Conservation (phyloP, 352 stramenopile species). For the Phytopythium ostracodes region DNA sequence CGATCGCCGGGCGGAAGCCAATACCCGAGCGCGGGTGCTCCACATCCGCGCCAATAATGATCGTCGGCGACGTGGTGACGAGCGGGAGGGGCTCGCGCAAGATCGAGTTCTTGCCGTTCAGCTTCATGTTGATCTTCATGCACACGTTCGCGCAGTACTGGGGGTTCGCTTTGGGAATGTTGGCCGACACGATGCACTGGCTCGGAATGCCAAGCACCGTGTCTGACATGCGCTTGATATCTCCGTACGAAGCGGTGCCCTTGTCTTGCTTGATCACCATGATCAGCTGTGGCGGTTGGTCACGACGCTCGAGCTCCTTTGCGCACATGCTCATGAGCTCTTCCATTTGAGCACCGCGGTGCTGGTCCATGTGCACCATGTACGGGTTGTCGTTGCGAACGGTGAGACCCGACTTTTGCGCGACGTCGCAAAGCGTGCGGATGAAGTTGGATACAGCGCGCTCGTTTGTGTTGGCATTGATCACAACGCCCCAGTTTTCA, state of each 20-base stretch:
- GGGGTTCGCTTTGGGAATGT: constrained; percentile 33
- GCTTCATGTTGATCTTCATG: constrained; percentile 78
- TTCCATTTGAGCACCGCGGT: constrained; percentile 37
- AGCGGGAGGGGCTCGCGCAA: constrained; percentile 39
- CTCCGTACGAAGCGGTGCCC: constrained; percentile 38
- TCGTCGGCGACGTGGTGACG: constrained; percentile 45
- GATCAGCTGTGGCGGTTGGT: constrained; percentile 42
- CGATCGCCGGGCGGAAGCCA: constrained; percentile 63
- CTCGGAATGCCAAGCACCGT: constrained; percentile 58
- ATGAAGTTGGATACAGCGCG: constrained; percentile 45
- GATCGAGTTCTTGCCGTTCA: constrained; percentile 63
- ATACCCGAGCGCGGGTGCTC: constrained; percentile 59
- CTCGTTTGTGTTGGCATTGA: constrained; percentile 30
- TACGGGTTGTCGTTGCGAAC: constrained; percentile 35
- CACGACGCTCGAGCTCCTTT: constrained; percentile 33
- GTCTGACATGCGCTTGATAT: constrained; percentile 79
- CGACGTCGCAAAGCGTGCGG: constrained; percentile 28
- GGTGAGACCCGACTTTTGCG: constrained; percentile 29
- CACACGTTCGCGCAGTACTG: constrained; percentile 70
- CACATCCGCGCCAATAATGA: constrained; percentile 79
- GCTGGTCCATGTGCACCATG: constrained; percentile 33
- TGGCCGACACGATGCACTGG: constrained; percentile 60
- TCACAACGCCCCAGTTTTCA: constrained; percentile 55
- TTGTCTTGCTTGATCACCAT: constrained; percentile 56
- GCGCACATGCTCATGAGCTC: constrained; percentile 62